Evolutionary conservation across 2,329 filamentous ascomycete genomes (phyloP).

Genomic region (Trichoderma afroharzianum): DNA sequence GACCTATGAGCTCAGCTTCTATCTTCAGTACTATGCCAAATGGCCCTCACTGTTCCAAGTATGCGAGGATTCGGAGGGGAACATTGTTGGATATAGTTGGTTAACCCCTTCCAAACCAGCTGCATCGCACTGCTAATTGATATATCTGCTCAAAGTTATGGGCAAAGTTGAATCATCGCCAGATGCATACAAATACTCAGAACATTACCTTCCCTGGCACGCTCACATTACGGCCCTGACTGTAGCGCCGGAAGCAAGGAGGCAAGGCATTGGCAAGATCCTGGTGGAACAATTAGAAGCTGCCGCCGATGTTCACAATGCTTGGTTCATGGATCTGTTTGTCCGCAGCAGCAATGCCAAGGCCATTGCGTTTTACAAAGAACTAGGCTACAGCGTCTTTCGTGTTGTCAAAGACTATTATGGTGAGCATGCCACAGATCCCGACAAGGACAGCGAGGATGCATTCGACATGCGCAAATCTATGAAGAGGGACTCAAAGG

Average conservation of each 20-base stretch:
- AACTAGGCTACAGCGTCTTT: constrained; percentile 89
- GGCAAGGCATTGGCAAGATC: constrained; percentile 81
- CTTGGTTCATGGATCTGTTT: constrained; percentile 95
- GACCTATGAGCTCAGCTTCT: constrained; percentile 94
- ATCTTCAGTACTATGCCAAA: constrained; percentile 90
- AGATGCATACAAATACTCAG: constrained; percentile 67
- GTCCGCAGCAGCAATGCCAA: constrained; percentile 84
- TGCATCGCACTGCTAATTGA: not conserved
- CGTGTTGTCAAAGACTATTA: constrained; percentile 90
- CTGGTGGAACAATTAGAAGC: constrained; percentile 77
- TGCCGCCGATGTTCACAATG: constrained; percentile 75
- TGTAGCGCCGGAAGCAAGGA: constrained; percentile 79
- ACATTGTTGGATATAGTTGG: constrained; percentile 91
- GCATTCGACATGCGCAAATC: constrained; percentile 97
- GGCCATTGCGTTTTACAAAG: constrained; percentile 84
- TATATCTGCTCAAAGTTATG: constrained; percentile 67
- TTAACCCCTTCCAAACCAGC: constrained; percentile 21
- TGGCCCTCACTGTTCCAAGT: constrained; percentile 96
- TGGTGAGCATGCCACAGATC: constrained; percentile 71
- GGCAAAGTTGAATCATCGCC: constrained; percentile 92
- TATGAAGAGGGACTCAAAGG: constrained; percentile 72
- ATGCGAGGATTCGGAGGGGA: constrained; percentile 79
- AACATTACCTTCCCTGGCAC: constrained; percentile 98
- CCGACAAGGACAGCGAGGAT: constrained; percentile 67
- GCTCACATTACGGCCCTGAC: constrained; percentile 96